Evolutionary conservation across 208 protist genomes (phyloP), one percentile per base, ranked within the genome.

Genomic region (Herpetomonas samuelpessoai): DNA sequence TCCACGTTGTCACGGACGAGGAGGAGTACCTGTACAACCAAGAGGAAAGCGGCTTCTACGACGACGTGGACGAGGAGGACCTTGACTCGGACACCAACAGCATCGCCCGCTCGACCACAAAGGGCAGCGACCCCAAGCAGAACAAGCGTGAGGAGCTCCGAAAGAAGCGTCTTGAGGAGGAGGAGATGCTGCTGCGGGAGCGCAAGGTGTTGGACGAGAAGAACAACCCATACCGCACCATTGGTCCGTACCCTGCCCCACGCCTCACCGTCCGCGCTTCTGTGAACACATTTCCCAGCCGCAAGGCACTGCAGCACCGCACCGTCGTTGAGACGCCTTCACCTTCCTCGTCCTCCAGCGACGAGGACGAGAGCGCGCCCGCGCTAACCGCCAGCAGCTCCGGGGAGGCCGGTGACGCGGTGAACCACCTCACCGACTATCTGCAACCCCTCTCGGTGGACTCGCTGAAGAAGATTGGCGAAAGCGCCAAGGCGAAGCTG

Each of bases 401-500:
- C 31, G 69, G 73, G 53, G 76, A 87, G 56, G 74, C 62, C 6
- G 67, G 66, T 6, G 76, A 93, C 49, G 81, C 89, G 1, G 81
- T 88, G 14, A 65, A 69, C 38, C 89, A 91, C 57, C 65, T 96
- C n/a, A 93, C 85, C 1, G 70, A 74, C 46, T 96, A 92, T 65
- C 65, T 96, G 46, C 71, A 81, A 52, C 86, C 89, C 3, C 74
- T 96, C 10, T 93, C 86, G 1, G 72, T 87, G n/a, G 86, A 96
- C 57, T 96, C 89, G 0, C 69, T 96, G 29, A 96, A 96, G 65
- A 96, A 96, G 62, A 65, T 96, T 18, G 76, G 86, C 44, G 86
- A 96, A 65, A 92, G 83, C 60, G 89, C 89, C 31, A 96, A 96
- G 75, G 84, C 83, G 28, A 96, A 96, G 59, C 46, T 91, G 63